Base-by-base conservation (phyloP, 257 asterid genomes). In the Petunia secreta region DNA sequence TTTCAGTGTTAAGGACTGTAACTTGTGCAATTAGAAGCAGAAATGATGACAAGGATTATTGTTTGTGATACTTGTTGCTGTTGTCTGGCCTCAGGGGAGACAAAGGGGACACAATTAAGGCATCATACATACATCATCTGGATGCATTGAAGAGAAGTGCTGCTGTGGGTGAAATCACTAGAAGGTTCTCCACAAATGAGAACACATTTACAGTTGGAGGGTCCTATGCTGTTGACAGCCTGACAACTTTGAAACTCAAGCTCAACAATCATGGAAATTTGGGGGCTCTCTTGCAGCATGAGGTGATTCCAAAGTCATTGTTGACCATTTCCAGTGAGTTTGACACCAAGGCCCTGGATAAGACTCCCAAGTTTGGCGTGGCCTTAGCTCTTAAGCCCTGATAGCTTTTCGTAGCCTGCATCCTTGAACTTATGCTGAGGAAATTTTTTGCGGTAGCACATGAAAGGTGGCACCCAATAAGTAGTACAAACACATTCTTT, bases 141-240 rank as follows among this genome's bases (percentile, higher is more conserved):
- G 90, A 92, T 80, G 89, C 86, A 75, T 78, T 73, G 79, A 90
- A 88, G 90, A 91, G n/a, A 82, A 88, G 82, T 81, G 89, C 88
- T 79, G 94, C 86, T 57, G 91, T 83, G 8, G 93, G 93, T 74
- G 93, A 90, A 85, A 86, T 90, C 6, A 53, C 87, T 8, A 82
- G 97, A 80, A 88, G 84, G 71, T 90, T 91, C 89, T 91, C 97
- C 43, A 85, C 93, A 36, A 91, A 91, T 25, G 95, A 92, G 89
- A 90, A 87, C 84, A 87, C 87, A 11, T 83, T 90, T 39, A 87
- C 96, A 0, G 90, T 89, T 44, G 95, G 97, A 76, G 97, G 97
- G 9, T 83, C 97, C 14, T 89, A 79, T 41, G 90, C 89, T 39
- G 82, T 89, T 46, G 92, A 90, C 71, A 58, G 63, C 79, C 87